Percentiles rank a stretch among this genome's conserved stretches.
Conservation (phyloP, 2,329 filamentous ascomycete species). For the Didymosphaeria variabile region DNA sequence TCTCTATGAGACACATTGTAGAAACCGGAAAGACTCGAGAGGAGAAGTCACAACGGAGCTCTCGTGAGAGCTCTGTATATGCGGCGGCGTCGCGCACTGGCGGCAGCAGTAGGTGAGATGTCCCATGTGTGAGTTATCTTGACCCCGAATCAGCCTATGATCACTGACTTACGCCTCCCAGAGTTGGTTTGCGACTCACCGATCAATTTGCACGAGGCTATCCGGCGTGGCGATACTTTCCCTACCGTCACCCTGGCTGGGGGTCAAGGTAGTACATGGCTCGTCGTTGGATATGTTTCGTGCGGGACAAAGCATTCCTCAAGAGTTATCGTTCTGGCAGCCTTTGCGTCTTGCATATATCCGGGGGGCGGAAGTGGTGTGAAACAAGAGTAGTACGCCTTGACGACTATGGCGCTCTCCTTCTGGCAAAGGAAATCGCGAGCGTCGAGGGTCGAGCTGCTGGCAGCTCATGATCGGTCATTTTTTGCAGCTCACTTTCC, state of each 20-base stretch:
- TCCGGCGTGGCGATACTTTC: constrained; percentile 39
- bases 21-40: constrained; percentile 56
- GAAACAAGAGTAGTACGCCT: constrained; percentile 23
- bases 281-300: constrained; percentile 8
- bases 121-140: constrained; percentile 37
- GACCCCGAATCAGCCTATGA: constrained; percentile 23
- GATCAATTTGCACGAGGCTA: constrained; percentile 52
- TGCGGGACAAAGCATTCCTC: constrained; percentile 13
- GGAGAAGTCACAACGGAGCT: constrained; percentile 53
- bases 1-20: constrained; percentile 67
- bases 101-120: constrained; percentile 52
- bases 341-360: constrained; percentile 13
- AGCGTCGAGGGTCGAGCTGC: constrained; percentile 16
- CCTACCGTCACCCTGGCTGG: constrained; percentile 31
- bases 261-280: constrained; percentile 21
- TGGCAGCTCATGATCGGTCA: constrained; percentile 22
- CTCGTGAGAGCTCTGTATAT: constrained; percentile 51
- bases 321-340: constrained; percentile 26
- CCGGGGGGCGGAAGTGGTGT: constrained; percentile 16
- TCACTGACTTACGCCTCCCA: constrained; percentile 36
- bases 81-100: constrained; percentile 48
- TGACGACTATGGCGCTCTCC: constrained; percentile 26
- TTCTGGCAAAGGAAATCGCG: constrained; percentile 18
- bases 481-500: neutral
- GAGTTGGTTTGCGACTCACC: constrained; percentile 51